phyloP scores from a whole-genome alignment of 78 protist species.

The Salpingoeca rosetta region DNA sequence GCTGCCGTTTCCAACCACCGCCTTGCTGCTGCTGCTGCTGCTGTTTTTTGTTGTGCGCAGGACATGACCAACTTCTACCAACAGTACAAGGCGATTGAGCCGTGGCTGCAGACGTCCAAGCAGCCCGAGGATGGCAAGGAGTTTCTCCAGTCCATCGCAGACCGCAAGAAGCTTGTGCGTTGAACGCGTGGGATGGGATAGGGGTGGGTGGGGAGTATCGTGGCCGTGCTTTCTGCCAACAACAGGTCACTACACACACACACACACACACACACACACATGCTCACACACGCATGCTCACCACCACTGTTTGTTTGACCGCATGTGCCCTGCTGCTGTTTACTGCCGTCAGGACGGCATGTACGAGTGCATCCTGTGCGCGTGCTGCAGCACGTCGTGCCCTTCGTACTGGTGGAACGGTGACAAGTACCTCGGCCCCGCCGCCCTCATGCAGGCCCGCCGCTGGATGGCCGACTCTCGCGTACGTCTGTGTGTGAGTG shows the following conservation, averaged over 20 bases:
- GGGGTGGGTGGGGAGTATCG: too few species aligned
- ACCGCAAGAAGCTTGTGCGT: slow-evolving; percentile 58
- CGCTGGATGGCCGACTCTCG: slow-evolving; percentile 36
- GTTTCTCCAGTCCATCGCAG: slow-evolving; percentile 35
- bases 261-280: too few species aligned
- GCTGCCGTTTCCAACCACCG: too few species aligned
- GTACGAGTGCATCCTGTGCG: slow-evolving; percentile 88
- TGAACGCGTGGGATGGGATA: too few species aligned
- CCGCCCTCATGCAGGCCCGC: slow-evolving; percentile 72
- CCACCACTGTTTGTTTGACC: too few species aligned
- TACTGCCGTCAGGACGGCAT: slow-evolving; percentile 68
- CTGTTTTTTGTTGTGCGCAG: not conserved
- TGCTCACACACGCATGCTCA: too few species aligned
- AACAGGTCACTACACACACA: too few species aligned
- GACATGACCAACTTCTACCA: slow-evolving; percentile 72
- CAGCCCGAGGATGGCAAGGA: slow-evolving; percentile 20
- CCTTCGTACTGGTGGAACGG: slow-evolving; percentile 86
- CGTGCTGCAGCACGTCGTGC: slow-evolving; percentile 81
- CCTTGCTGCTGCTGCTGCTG: too few species aligned
- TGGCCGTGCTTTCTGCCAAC: too few species aligned
- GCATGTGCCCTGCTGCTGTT: not conserved
- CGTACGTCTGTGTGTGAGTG: not conserved
- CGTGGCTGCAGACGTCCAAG: slow-evolving; percentile 64
- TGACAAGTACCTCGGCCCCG: slow-evolving; percentile 78
- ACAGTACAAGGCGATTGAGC: slow-evolving; percentile 66